Conservation (phyloP, 2,329 filamentous ascomycete species). For the Epichloe typhina region DNA sequence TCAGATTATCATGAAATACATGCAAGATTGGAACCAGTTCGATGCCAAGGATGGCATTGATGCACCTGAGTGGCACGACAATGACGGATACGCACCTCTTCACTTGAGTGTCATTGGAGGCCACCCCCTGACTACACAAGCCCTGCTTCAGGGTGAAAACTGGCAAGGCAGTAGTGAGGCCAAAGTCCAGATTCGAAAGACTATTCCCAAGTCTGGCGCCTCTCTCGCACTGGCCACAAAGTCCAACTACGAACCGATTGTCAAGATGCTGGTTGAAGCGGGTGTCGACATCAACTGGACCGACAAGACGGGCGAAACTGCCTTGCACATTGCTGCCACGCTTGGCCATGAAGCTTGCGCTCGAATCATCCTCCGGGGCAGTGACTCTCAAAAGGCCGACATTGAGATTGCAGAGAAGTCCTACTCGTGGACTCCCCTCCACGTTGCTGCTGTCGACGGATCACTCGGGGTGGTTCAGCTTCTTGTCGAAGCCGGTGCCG, state of each 20-base stretch:
- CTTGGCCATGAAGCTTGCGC: slow-evolving; percentile 78
- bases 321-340: slow-evolving; percentile 79
- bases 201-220: slow-evolving; percentile 71
- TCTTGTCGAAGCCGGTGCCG: slow-evolving; percentile 64
- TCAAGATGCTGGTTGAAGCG: slow-evolving; percentile 75
- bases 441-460: slow-evolving; percentile 84
- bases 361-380: slow-evolving; percentile 59
- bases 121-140: slow-evolving; percentile 77
- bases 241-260: slow-evolving; percentile 72
- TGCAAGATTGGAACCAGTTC: slow-evolving; percentile 83
- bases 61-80: slow-evolving; percentile 77
- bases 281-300: slow-evolving; percentile 90
- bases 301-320: slow-evolving; percentile 80
- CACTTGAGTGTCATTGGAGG: slow-evolving; percentile 88
- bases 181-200: slow-evolving; percentile 52
- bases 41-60: slow-evolving; percentile 78
- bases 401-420: slow-evolving; percentile 68
- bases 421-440: slow-evolving; percentile 90
- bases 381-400: slow-evolving; percentile 56
- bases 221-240: slow-evolving; percentile 80
- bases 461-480: slow-evolving; percentile 62
- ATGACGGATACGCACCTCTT: slow-evolving; percentile 78
- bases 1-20: slow-evolving; percentile 71
- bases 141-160: slow-evolving; percentile 67
- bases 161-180: slow-evolving; percentile 53